These are phyloP conservation scores for Ceratobasidium sp. DNA, from an alignment of 1,284 basidiomycete genomes.

Conservation along the genomic window DNA sequence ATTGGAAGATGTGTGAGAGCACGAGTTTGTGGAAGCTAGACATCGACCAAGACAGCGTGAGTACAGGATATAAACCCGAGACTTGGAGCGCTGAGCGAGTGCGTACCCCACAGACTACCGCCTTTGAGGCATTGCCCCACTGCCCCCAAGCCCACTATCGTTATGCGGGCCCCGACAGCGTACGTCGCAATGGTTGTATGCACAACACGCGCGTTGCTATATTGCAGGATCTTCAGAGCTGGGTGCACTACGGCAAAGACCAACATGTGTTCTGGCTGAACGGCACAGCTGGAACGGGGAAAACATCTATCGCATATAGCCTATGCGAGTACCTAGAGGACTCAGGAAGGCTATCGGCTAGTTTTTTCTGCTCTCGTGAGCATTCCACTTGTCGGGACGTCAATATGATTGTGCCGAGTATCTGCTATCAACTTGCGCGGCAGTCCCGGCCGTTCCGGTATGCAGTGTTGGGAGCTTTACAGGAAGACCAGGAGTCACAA, in stretches of 20 bases:
- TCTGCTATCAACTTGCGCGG: neutral
- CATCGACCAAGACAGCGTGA: neutral
- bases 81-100: too few species aligned
- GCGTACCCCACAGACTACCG: neutral
- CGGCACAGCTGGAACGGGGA: slow-evolving; percentile 1
- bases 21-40: neutral
- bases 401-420: neutral
- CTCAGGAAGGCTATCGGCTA: neutral
- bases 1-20: neutral
- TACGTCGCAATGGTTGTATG: neutral
- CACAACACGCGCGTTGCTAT: neutral
- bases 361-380: slow-evolving; percentile 1
- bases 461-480: neutral
- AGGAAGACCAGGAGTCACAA: neutral
- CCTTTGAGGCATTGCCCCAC: neutral
- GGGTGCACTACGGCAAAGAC: neutral
- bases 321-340: neutral
- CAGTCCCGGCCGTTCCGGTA: neutral
- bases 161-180: neutral
- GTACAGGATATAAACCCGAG: neutral
- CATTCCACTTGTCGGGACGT: neutral
- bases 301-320: slow-evolving; percentile 2
- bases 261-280: slow-evolving; percentile 5
- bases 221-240: neutral
- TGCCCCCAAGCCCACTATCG: neutral